phyloP scores from a whole-genome alignment of 148 eudicot species.

The Persicaria maculosa region DNA sequence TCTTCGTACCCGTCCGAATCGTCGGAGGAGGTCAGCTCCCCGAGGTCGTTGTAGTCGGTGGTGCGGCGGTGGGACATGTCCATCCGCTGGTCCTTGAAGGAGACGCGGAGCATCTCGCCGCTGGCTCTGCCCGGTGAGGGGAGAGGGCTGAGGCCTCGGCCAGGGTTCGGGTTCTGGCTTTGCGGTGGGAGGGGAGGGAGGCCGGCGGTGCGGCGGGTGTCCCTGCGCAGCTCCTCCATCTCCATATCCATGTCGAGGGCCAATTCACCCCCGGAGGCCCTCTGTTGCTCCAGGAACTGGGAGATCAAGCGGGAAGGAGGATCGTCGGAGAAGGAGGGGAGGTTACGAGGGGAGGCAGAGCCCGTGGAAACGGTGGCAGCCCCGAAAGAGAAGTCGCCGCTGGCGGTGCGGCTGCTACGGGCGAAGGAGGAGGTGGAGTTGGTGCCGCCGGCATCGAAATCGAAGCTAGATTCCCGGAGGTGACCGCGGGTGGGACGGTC shows the following conservation, averaged over 20 bases:
- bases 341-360: not conserved
- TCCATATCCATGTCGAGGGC: constrained; percentile 9
- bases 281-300: constrained; percentile 7
- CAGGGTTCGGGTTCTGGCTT: not conserved
- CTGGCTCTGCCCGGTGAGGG: not conserved
- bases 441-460: not conserved
- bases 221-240: constrained; percentile 9
- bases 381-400: constrained; percentile 6
- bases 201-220: not conserved
- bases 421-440: not conserved
- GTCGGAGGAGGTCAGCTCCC: constrained; percentile 7
- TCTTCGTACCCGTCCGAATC: not conserved
- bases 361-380: not conserved
- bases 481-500: not conserved
- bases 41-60: constrained; percentile 4
- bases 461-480: constrained; percentile 5
- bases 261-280: not conserved
- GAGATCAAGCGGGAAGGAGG: constrained; percentile 10
- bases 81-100: not conserved
- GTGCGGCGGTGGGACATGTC: not conserved
- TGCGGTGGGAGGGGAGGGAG: constrained; percentile 3
- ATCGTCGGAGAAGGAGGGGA: not conserved
- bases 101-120: not conserved
- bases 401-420: not conserved
- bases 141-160: not conserved